A percentile compares a stretch with the other conserved stretches of the same genome.
These are phyloP conservation scores for Bidens hawaiensis DNA, from an alignment of 140 eudicot genomes.

Conservation along the genomic window DNA sequence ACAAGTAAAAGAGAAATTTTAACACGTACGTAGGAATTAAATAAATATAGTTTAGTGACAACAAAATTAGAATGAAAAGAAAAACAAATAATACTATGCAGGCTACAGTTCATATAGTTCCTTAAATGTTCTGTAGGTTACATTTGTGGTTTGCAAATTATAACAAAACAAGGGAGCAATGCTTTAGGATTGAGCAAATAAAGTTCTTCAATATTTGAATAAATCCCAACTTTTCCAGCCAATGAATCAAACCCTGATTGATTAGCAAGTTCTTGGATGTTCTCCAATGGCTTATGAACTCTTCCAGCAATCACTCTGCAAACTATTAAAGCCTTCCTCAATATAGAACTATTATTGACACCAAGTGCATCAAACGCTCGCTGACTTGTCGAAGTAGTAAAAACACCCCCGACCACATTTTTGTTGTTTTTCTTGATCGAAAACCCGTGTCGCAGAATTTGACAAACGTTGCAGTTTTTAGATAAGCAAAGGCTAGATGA, in stretches of 20 bases:
- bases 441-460: constrained; percentile 61
- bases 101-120: not conserved
- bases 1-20: too few species aligned
- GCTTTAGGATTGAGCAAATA: constrained; percentile 71
- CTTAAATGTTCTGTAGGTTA: not conserved
- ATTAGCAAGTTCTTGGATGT: constrained; percentile 56
- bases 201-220: constrained; percentile 72
- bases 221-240: constrained; percentile 76
- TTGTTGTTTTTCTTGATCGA: constrained; percentile 29
- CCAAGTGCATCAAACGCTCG: constrained; percentile 52
- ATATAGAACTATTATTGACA: constrained; percentile 9
- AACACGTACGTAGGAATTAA: not conserved
- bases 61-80: not conserved
- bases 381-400: constrained; percentile 71
- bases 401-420: constrained; percentile 46
- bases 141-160: constrained; percentile 47
- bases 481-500: constrained; percentile 69
- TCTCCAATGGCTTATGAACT: constrained; percentile 69
- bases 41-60: too few species aligned
- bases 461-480: constrained; percentile 55
- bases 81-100: not conserved
- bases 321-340: constrained; percentile 61
- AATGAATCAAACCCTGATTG: constrained; percentile 72
- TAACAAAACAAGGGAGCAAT: constrained; percentile 78
- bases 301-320: constrained; percentile 89